Evolutionary conservation across 176 grass and related monocot genomes (phyloP).

Genomic region (Zoysia japonica): DNA sequence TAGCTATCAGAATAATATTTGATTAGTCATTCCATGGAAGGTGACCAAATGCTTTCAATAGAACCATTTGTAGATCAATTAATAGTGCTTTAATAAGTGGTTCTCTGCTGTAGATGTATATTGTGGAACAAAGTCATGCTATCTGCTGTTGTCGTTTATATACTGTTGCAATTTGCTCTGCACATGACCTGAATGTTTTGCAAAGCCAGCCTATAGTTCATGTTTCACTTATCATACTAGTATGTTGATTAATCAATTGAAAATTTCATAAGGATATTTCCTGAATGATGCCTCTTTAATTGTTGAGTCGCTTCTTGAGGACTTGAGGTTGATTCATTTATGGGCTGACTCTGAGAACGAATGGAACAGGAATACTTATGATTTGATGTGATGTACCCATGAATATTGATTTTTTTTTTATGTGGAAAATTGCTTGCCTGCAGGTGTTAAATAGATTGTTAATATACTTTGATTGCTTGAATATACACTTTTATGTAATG

Average conservation of each 20-base stretch:
- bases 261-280: background rate
- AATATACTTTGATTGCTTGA: background rate
- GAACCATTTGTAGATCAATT: background rate
- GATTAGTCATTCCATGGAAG: background rate
- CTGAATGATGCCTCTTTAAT: background rate
- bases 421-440: background rate
- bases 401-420: background rate
- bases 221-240: background rate
- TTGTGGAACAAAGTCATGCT: background rate
- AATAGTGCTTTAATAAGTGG: background rate
- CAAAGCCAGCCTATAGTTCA: background rate
- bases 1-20: background rate
- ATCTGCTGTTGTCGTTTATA: background rate
- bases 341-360: background rate
- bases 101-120: background rate
- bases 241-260: background rate
- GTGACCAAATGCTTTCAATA: constrained; percentile 3
- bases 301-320: background rate
- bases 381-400: background rate
- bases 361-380: background rate
- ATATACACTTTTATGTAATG: background rate
- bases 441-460: constrained; percentile 15
- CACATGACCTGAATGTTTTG: background rate
- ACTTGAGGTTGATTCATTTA: background rate
- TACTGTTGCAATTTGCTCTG: background rate